Conservation (phyloP, 257 asterid genomes). For the Nicotiana undulata region DNA sequence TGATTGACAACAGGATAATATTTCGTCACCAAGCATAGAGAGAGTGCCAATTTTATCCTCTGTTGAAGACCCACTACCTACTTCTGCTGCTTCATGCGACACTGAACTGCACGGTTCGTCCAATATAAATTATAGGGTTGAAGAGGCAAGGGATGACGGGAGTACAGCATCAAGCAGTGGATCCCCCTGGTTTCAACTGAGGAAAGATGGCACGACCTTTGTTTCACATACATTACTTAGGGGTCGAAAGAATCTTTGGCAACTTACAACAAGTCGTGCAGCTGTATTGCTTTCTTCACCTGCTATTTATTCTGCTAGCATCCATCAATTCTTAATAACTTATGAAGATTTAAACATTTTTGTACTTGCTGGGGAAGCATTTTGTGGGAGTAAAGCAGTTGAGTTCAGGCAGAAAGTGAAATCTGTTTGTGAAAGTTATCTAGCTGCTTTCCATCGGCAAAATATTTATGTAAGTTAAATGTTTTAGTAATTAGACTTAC, state of each 20-base stretch:
- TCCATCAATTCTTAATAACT: slow-evolving; percentile 86
- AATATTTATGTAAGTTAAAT: slow-evolving; percentile 74
- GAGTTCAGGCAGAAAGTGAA: slow-evolving; percentile 97
- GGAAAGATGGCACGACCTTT: slow-evolving; percentile 71
- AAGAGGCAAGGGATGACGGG: slow-evolving; percentile 83
- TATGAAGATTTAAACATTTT: slow-evolving; percentile 86
- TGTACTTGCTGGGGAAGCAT: slow-evolving; percentile 93
- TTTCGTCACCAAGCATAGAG: slow-evolving; percentile 31
- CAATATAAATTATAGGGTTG: slow-evolving; percentile 29
- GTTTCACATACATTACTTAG: slow-evolving; percentile 79
- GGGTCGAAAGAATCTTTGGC: slow-evolving; percentile 98
- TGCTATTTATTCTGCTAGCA: slow-evolving; percentile 80
- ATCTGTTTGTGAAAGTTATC: slow-evolving; percentile 74
- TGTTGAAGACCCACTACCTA: slow-evolving; percentile 30
- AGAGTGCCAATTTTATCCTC: slow-evolving; percentile 27
- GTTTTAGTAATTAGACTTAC: background rate
- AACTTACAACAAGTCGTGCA: slow-evolving; percentile 87
- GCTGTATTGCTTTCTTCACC: slow-evolving; percentile 93
- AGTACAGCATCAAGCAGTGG: slow-evolving; percentile 96
- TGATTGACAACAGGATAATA: slow-evolving; percentile 31
- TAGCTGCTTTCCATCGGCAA: slow-evolving; percentile 94
- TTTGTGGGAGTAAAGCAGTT: slow-evolving; percentile 84
- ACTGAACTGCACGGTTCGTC: slow-evolving; percentile 30
- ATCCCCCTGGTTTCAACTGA: slow-evolving; percentile 82
- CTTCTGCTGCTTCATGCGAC: slow-evolving; percentile 33